phyloP scores from a whole-genome alignment of 257 asterid species.

The Rhazya stricta region DNA sequence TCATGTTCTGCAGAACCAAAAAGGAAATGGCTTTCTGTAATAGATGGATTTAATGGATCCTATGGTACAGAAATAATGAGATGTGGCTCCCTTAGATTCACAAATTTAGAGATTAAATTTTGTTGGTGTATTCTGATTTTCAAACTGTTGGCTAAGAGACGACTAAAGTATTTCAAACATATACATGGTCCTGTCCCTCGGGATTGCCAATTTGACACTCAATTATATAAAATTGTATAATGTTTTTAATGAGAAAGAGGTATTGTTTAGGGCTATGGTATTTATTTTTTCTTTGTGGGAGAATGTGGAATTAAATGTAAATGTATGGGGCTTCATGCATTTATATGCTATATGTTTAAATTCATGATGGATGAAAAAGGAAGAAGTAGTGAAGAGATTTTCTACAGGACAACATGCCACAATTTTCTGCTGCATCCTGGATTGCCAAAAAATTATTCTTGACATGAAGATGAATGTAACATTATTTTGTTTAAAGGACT shows the following conservation, averaged over 20 bases:
- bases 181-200: neutral
- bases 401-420: neutral
- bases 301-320: neutral
- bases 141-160: neutral
- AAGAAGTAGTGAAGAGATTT: neutral
- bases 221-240: neutral
- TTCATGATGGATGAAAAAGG: neutral
- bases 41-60: neutral
- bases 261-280: neutral
- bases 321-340: neutral
- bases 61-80: neutral
- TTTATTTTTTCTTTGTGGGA: neutral
- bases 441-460: neutral
- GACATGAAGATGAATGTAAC: neutral
- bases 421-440: neutral
- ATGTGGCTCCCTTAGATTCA: neutral
- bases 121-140: neutral
- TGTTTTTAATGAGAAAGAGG: neutral
- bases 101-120: neutral
- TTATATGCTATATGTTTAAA: neutral
- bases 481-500: neutral
- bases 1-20: too few relatives aligned
- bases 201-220: neutral
- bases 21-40: neutral
- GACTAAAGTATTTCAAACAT: neutral